A percentile compares a stretch with the other conserved stretches of the same genome.
These are phyloP conservation scores for Arthrobotrys conoides DNA, from an alignment of 2,329 filamentous ascomycete genomes.

Conservation along the genomic window DNA sequence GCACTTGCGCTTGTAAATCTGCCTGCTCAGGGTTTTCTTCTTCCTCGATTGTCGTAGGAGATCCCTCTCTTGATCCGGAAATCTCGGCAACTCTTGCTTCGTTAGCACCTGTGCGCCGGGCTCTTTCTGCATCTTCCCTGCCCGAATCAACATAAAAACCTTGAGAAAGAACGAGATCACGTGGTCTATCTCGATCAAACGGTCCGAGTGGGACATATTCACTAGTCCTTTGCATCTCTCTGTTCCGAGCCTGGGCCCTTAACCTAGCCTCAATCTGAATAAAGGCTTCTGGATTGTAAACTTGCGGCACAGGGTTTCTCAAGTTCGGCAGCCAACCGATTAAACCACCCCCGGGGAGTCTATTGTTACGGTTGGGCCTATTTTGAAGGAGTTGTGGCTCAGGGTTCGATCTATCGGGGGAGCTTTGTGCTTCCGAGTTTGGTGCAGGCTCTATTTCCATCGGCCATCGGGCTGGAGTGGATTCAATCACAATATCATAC, in stretches of 20 bases:
- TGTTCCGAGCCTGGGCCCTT: background rate
- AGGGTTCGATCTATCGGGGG: no score
- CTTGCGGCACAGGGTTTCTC: no score
- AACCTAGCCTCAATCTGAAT: no score
- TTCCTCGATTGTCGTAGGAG: background rate
- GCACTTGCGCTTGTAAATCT: background rate
- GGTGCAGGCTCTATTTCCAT: background rate
- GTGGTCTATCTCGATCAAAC: background rate
- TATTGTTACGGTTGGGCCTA: background rate
- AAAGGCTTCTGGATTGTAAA: no score
- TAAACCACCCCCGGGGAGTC: no score
- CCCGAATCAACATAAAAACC: constrained; percentile 13
- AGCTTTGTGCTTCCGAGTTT: no score
- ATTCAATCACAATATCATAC: constrained; percentile 18
- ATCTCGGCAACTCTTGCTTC: background rate
- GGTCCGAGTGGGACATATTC: background rate
- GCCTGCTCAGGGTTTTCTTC: background rate
- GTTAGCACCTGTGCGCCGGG: background rate
- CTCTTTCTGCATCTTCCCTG: background rate
- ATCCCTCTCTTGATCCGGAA: background rate
- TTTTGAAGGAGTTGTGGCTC: no score
- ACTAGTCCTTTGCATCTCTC: constrained; percentile 23
- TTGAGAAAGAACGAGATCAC: background rate
- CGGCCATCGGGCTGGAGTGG: constrained; percentile 8
- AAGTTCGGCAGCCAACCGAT: no score